Evolutionary conservation across 2,329 filamentous ascomycete genomes (phyloP).

Genomic region (Lasiodiplodia citricola): DNA sequence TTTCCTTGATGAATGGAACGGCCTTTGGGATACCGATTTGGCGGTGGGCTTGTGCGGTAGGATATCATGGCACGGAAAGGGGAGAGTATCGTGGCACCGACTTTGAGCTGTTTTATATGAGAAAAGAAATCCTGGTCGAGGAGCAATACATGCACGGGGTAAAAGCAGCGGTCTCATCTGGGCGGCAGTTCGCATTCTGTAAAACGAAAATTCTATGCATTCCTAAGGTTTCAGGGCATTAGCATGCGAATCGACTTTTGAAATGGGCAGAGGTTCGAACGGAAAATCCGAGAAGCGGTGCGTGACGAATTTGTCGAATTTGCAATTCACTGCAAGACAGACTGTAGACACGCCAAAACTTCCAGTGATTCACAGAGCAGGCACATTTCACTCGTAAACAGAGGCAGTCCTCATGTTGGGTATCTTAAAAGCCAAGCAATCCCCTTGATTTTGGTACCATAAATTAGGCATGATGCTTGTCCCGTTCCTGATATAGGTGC

Average conservation of each 20-base stretch:
- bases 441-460: constrained; percentile 26
- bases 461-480: constrained; percentile 26
- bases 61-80: background rate
- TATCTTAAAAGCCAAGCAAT: constrained; percentile 26
- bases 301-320: background rate
- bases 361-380: background rate
- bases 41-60: background rate
- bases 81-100: background rate
- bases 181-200: no score
- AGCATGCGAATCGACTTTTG: no score
- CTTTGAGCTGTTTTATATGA: background rate
- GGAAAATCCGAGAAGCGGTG: background rate
- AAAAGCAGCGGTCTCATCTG: no score
- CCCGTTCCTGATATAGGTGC: constrained; percentile 20
- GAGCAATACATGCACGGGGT: no score
- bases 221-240: no score
- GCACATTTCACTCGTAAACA: constrained; percentile 17
- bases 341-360: background rate
- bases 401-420: constrained; percentile 20
- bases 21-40: background rate
- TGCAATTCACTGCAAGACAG: background rate
- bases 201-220: no score
- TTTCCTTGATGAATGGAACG: background rate
- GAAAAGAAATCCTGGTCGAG: no score
- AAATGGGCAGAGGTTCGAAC: no score